Base-by-base conservation (phyloP, 1,284 basidiomycete species). In the Irpex lacteus region DNA sequence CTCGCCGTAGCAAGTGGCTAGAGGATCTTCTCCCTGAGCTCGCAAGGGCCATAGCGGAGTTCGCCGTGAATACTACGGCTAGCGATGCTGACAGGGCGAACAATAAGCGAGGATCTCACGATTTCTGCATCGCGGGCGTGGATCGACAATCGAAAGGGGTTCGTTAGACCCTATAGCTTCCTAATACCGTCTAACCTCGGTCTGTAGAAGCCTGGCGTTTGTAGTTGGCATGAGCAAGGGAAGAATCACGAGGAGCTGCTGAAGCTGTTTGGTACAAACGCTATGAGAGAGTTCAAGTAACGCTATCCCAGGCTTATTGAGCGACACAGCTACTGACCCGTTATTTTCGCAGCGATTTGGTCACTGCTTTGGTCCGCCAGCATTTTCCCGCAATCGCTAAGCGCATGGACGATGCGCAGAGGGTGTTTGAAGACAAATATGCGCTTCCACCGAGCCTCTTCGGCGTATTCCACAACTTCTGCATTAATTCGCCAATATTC, bases 381-480 rank as follows among this genome's bases (percentile, higher is more conserved):
- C 40, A 44, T n/a, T 44, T 44, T 44, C 40, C 40, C 11, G n/a
- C 9, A 44, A 44, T 44, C 9, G 40, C 40, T 9, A 11, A 11
- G 40, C 40, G 40, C 40, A 44, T 44, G 40, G 40, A 44, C 11
- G n/a, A 44, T 11, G 40, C 40, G 40, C 40, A 44, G 9, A 44
- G n/a, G 40, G 40, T 44, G 11, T n/a, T 44, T n/a, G 11, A 44
- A 44, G 11, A 44, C 9, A 44, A 44, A 44, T 44, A 44, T n/a
- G n/a, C 9, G 9, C 9, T 44, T 44, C 40, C 40, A 44, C 11
- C 9, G 11, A 44, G 40, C 40, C 40, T 44, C 52, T 62, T 64
- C 34, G 50, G 59, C 32, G 18, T 60, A n/a, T 64, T 61, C 32
- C 55, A 19, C 9, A 61, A 61, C 32, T 53, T 61, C 19, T 55